A percentile compares a stretch with the other conserved stretches of the same genome.
Evolutionary conservation across 495 filamentous ascomycete species (phyloP).

Genomic region (Annulohypoxylon moriforme): DNA sequence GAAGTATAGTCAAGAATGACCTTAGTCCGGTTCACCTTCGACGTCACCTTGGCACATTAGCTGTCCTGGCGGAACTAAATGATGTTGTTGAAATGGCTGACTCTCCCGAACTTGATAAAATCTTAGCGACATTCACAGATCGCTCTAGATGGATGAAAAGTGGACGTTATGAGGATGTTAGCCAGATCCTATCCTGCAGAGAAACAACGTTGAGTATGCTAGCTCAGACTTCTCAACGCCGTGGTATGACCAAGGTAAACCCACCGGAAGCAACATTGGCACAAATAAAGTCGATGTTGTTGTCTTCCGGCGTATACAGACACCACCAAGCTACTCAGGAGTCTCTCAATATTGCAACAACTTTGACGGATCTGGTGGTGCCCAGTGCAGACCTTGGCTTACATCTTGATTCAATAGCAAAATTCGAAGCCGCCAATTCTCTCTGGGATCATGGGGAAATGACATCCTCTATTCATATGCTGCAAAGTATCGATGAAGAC

Average conservation of each 20-base stretch:
- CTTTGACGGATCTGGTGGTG: constrained; percentile 76
- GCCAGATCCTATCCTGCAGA: constrained; percentile 81
- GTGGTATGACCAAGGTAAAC: constrained; percentile 64
- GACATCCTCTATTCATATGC: constrained; percentile 88
- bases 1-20: constrained; percentile 63
- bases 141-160: constrained; percentile 82
- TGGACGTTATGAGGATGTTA: constrained; percentile 82
- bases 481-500: constrained; percentile 75
- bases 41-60: constrained; percentile 74
- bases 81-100: constrained; percentile 74
- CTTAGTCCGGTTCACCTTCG: constrained; percentile 71
- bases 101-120: constrained; percentile 68
- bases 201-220: constrained; percentile 86
- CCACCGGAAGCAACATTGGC: constrained; percentile 72
- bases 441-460: constrained; percentile 96
- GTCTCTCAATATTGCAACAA: constrained; percentile 83
- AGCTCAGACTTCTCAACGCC: constrained; percentile 72
- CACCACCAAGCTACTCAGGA: constrained; percentile 85
- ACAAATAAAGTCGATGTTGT: constrained; percentile 78
- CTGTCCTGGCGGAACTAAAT: constrained; percentile 82
- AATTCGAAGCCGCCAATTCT: constrained; percentile 84
- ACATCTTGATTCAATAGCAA: constrained; percentile 77
- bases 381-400: constrained; percentile 74
- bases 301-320: constrained; percentile 78
- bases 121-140: constrained; percentile 69